A percentile compares a stretch with the other conserved stretches of the same genome.
phyloP scores from a whole-genome alignment of 805 yeast species.

The Kazachstania taianensis region DNA sequence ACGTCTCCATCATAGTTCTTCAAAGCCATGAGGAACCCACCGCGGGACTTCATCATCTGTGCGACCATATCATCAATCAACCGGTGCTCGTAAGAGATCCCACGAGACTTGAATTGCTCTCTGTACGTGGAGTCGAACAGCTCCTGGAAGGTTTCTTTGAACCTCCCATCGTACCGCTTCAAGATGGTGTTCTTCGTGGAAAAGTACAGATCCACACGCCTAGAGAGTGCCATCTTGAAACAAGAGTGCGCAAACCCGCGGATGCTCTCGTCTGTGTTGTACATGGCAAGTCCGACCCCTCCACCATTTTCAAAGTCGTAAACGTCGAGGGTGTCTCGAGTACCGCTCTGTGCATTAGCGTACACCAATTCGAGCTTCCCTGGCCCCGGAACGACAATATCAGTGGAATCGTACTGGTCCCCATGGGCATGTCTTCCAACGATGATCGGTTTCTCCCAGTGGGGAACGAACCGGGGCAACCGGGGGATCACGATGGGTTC shows the following conservation, averaged over 20 bases:
- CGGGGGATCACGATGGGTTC: constrained; percentile 74
- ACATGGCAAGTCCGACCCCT: constrained; percentile 77
- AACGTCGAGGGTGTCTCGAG: constrained; percentile 30
- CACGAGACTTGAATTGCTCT: constrained; percentile 44
- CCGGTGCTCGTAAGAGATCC: constrained; percentile 69
- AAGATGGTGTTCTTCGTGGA: constrained; percentile 75
- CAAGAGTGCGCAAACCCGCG: constrained; percentile 72
- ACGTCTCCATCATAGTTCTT: constrained; percentile 85
- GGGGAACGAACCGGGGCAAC: constrained; percentile 67
- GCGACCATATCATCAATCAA: constrained; percentile 84
- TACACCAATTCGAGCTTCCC: constrained; percentile 47
- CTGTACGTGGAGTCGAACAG: constrained; percentile 51
- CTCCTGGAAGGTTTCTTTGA: constrained; percentile 69
- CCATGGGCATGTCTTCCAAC: constrained; percentile 84
- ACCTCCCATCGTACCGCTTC: constrained; percentile 74
- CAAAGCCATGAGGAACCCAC: constrained; percentile 72
- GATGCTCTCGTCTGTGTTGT: constrained; percentile 72
- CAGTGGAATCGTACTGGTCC: constrained; percentile 77
- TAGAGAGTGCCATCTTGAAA: constrained; percentile 59
- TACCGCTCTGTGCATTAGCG: constrained; percentile 50
- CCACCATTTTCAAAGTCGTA: constrained; percentile 42
- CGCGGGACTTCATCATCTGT: constrained; percentile 76
- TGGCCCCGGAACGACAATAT: constrained; percentile 48
- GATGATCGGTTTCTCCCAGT: constrained; percentile 74
- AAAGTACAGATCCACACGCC: constrained; percentile 53